Conservation (phyloP, 257 asterid genomes). For the Ilex asprella region DNA sequence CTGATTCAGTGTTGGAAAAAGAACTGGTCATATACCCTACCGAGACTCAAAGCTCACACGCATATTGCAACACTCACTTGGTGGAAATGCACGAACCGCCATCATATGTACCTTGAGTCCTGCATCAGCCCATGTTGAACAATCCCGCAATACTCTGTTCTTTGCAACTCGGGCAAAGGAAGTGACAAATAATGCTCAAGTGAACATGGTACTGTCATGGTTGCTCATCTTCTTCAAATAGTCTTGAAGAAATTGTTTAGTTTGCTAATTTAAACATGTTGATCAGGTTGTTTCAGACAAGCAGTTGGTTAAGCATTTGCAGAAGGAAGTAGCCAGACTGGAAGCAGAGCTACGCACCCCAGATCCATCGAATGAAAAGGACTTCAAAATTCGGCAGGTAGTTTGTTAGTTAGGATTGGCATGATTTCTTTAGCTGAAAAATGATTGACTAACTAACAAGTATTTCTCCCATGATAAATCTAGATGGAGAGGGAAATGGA, state of each 20-base stretch:
- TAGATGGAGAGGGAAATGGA: conserved; percentile 94
- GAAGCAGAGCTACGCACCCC: conserved; percentile 91
- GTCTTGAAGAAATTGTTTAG: no score
- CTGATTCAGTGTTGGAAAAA: conserved; percentile 63
- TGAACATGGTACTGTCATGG: conserved; percentile 57
- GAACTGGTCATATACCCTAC: conserved; percentile 92
- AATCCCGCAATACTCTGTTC: conserved; percentile 85
- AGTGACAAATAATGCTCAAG: conserved; percentile 90
- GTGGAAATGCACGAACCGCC: conserved; percentile 98
- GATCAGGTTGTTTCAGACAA: conserved; percentile 83
- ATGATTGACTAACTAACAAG: neutral
- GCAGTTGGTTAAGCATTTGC: conserved; percentile 90
- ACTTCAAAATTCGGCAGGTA: conserved; percentile 70
- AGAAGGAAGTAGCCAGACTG: conserved; percentile 91
- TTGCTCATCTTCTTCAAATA: neutral
- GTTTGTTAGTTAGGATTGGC: conserved; percentile 13
- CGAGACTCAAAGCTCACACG: conserved; percentile 95
- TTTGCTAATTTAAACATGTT: conserved; percentile 5
- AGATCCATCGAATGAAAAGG: conserved; percentile 66
- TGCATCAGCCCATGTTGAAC: conserved; percentile 84
- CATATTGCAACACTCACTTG: conserved; percentile 91
- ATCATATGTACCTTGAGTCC: conserved; percentile 96
- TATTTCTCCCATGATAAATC: conserved; percentile 10
- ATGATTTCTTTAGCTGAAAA: neutral
- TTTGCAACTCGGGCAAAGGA: conserved; percentile 96